Evolutionary conservation across 2,329 filamentous ascomycete species (phyloP), one percentile per base, ranked within the genome.

Genomic region (Alternaria gansuensis): DNA sequence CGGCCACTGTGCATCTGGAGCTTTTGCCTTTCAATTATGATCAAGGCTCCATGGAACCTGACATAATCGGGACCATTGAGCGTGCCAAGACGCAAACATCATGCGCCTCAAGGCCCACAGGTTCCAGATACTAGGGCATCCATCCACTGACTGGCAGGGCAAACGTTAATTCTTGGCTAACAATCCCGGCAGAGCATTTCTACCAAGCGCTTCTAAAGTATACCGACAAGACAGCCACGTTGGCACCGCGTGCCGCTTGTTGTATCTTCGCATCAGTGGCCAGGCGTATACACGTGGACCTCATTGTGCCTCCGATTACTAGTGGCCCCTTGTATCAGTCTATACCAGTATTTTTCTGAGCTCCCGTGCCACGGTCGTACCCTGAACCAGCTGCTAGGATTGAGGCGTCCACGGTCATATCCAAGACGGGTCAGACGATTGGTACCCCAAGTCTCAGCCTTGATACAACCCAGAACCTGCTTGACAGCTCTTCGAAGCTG

Each of bases 151-250:
- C 6, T 26, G 4, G 17, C 17, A 17, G 17, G 29, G 31, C 1
- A 24, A 23, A 34, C n/a, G 17, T 4, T 4, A 24, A 14, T 13
- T 24, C 21, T 48, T 26, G 14, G 31, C 31, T 48, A 26, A 5
- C 21, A 14, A 23, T 31, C 8, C 31, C 11, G 21, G 29, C n/a
- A 8, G 1, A 23, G 49, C 14, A 21, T 36, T 29, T 7, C 48
- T 51, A 61, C 59, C 60, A 64, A 54, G 54, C 46, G 28, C 41
- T 52, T 54, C 56, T 60, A 17, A 17, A 17, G 17, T 17, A 53
- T 54, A 37, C 13, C 37, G 48, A 63, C 58, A 60, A 62, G 62
- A 57, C 41, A 46, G 48, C 62, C 63, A 40, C 21, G 14, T 24
- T 24, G 37, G 37, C 37, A 14, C 21, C 21, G 43, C 21, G 37